Evolutionary conservation across 2,329 filamentous ascomycete genomes (phyloP).

Genomic region (Paecilomyces niveus): DNA sequence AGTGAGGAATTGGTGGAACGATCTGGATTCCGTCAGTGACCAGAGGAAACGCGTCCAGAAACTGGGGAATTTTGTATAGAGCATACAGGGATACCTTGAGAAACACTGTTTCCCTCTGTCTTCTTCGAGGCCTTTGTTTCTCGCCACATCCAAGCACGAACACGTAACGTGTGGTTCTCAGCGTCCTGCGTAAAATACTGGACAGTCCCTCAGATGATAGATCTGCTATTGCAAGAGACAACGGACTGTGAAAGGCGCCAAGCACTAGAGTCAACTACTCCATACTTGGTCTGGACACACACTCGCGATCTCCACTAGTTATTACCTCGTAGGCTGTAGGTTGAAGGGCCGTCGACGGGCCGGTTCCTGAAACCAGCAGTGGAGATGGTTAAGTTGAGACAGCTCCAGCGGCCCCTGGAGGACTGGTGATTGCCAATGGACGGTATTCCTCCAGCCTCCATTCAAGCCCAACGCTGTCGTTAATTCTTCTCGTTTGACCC

Average conservation of each 20-base stretch:
- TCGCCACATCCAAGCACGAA: neutral
- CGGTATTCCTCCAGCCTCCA: neutral
- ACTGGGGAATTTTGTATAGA: neutral
- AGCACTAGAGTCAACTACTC: neutral
- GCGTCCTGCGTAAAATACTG: neutral
- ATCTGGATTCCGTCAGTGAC: neutral
- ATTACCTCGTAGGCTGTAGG: neutral
- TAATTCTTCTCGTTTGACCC: neutral
- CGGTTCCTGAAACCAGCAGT: neutral
- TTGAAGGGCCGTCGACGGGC: neutral
- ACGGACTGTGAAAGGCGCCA: neutral
- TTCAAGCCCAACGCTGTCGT: neutral
- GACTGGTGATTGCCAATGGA: neutral
- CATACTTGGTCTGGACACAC: neutral
- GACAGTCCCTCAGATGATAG: neutral
- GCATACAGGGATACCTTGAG: neutral
- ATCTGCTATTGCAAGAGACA: neutral
- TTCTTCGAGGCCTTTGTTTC: neutral
- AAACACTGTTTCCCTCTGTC: neutral
- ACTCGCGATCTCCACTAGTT: neutral
- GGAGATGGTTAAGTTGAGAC: neutral
- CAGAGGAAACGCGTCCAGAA: neutral
- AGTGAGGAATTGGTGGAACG: neutral
- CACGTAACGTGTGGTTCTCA: neutral
- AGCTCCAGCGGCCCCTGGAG: neutral